Evolutionary conservation across 2,329 filamentous ascomycete species (phyloP).

Genomic region (Coniochaeta pulveracea): DNA sequence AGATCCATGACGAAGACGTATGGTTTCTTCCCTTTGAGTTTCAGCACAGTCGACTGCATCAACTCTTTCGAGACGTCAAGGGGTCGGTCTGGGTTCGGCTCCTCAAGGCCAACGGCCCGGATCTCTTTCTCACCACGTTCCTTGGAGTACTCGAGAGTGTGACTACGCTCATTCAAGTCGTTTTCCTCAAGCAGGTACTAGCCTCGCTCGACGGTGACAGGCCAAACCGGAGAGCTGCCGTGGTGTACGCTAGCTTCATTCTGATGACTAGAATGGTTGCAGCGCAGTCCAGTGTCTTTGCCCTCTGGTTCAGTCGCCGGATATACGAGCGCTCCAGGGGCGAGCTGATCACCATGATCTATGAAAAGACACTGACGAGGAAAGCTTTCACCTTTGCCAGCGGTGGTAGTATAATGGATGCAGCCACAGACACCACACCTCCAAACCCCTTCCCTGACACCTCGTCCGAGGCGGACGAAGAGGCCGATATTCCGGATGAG

Average conservation of each 20-base stretch:
- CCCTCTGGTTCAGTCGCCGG: constrained; percentile 72
- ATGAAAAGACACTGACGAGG: constrained; percentile 62
- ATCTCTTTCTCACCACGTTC: constrained; percentile 56
- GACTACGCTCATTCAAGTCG: constrained; percentile 45
- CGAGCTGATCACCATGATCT: constrained; percentile 77
- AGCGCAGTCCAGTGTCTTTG: constrained; percentile 56
- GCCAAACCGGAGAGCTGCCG: constrained; percentile 39
- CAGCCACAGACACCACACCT: too few relatives aligned
- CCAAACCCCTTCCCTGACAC: too few relatives aligned
- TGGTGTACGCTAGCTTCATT: constrained; percentile 54
- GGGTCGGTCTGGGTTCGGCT: constrained; percentile 64
- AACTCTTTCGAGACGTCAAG: constrained; percentile 58
- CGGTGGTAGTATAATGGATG: constrained; percentile 12
- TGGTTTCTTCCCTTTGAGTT: constrained; percentile 75
- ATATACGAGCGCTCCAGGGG: constrained; percentile 76
- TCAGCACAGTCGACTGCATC: constrained; percentile 66
- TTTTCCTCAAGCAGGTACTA: constrained; percentile 63
- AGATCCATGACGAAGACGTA: constrained; percentile 68
- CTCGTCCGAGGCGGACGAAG: not conserved
- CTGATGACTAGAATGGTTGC: constrained; percentile 48
- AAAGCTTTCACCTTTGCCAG: constrained; percentile 39
- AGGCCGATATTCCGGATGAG: constrained; percentile 8
- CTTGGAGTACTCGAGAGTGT: constrained; percentile 53
- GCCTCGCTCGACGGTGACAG: constrained; percentile 47
- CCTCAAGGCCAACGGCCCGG: constrained; percentile 65